Evolutionary conservation across 805 yeast genomes (phyloP).

Genomic region (Teunomyces panamensis): DNA sequence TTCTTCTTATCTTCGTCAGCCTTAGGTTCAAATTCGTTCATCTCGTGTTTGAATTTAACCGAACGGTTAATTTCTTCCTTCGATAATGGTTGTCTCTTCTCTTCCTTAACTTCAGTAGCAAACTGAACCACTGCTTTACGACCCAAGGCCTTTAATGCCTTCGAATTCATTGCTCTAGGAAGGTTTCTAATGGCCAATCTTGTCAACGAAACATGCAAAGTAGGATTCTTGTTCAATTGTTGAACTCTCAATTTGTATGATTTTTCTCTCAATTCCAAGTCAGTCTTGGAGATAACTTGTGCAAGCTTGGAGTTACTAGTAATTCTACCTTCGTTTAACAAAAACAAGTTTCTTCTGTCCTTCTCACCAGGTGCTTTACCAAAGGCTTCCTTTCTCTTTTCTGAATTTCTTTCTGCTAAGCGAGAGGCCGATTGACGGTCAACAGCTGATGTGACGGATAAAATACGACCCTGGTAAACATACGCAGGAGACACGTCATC

Average conservation of each 20-base stretch:
- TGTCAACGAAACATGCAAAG: conserved; percentile 88
- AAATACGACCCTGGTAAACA: conserved; percentile 88
- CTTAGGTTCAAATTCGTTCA: conserved; percentile 20
- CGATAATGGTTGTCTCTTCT: conserved; percentile 74
- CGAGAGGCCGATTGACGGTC: conserved; percentile 78
- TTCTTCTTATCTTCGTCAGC: conserved; percentile 42
- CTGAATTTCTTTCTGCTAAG: conserved; percentile 70
- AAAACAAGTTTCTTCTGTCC: conserved; percentile 80
- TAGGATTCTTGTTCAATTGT: conserved; percentile 86
- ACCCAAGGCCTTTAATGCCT: conserved; percentile 85
- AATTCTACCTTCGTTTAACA: conserved; percentile 92
- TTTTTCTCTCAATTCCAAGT: conserved; percentile 83
- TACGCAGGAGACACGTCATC: conserved; percentile 90
- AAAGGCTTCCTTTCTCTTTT: conserved; percentile 65
- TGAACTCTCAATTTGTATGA: conserved; percentile 83
- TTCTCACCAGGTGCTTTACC: conserved; percentile 79
- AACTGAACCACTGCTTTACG: conserved; percentile 93
- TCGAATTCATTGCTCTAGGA: conserved; percentile 88
- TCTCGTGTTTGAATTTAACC: conserved; percentile 55
- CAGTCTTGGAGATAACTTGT: conserved; percentile 60
- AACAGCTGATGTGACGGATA: conserved; percentile 81
- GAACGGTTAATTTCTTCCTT: conserved; percentile 88
- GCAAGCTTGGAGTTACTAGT: conserved; percentile 79
- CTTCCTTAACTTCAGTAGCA: conserved; percentile 81
- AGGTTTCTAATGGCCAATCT: conserved; percentile 92